Base-by-base conservation (phyloP, 352 stramenopile species). In the Phytophthora vignae region DNA sequence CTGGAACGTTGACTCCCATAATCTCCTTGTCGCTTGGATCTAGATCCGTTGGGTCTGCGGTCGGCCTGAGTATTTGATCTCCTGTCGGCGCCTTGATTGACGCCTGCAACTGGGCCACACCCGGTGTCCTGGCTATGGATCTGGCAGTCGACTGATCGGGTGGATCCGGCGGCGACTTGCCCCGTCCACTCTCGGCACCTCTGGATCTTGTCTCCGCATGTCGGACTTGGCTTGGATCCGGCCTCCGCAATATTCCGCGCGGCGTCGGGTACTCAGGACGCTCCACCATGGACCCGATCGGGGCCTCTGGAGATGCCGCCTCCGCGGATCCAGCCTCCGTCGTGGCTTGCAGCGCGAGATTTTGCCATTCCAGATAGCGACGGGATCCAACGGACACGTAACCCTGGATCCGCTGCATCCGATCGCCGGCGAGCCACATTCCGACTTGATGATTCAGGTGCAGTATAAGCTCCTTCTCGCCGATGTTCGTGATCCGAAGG, bases 341-440 rank as follows among this genome's bases (percentile, higher is more conserved):
- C 4, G 7, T 31, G 27, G 27, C 27, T 1, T 31, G 38, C 9
- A 58, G 66, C 14, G 67, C 61, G 0, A 75, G 40, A 1, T 68
- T 67, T 11, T 71, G 38, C 56, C 61, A 75, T 14, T 67, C 68
- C 6, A 21, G 15, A 25, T 75, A 31, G 4, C 27, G 27, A 0
- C 27, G 27, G 27, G 27, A 31, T 31, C 27, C 27, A 1, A 31
- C 27, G 67, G 49, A 64, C 5, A 75, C 56, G n/a, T 44, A 71
- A 1, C 60, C 42, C 33, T 38, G 54, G 7, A n/a, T 5, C n/a
- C 60, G 55, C 2, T 55, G 46, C 1, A 74, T 46, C 1, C 46
- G 21, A n/a, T 70, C 60, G 31, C 14, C 21, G 0, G 31, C 44
- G 12, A 69, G 31, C 60, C 67, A 74, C 44, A 69, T 53, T 0